Conservation (phyloP, 2,329 filamentous ascomycete genomes). For the Beauveria australis region DNA sequence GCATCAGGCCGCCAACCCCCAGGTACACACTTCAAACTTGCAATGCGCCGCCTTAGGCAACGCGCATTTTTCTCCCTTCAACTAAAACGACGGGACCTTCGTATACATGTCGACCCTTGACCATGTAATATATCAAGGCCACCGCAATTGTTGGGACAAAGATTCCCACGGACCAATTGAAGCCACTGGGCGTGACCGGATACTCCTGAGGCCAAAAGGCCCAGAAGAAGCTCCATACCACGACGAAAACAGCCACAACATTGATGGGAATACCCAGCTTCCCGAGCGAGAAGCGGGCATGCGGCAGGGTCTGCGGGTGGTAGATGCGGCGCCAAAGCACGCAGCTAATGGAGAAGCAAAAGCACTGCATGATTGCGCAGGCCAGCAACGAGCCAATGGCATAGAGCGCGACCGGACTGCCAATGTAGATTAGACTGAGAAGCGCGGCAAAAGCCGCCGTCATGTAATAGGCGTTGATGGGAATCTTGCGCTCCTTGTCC, state of each 20-base stretch:
- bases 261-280: conserved; percentile 12
- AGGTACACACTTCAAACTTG: background rate
- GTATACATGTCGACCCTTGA: conserved; percentile 6
- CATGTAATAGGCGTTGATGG: conserved; percentile 11
- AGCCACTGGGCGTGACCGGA: conserved; percentile 10
- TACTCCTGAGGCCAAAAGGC: conserved; percentile 13
- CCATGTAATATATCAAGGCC: conserved; percentile 10
- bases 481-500: conserved; percentile 8
- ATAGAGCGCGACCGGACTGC: conserved; percentile 14
- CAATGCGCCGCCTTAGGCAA: background rate
- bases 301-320: conserved; percentile 12
- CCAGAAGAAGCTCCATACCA: conserved; percentile 13
- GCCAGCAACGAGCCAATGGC: conserved; percentile 12
- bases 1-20: background rate
- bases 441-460: conserved; percentile 1
- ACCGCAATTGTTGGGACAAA: conserved; percentile 8
- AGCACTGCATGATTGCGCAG: conserved; percentile 13
- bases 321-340: conserved; percentile 13
- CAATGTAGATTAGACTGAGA: conserved; percentile 12
- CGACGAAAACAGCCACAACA: background rate
- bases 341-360: conserved; percentile 12
- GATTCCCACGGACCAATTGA: conserved; percentile 12
- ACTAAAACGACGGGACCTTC: conserved; percentile 10
- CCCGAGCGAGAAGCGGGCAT: conserved; percentile 11
- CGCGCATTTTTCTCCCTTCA: conserved; percentile 8